phyloP scores from a whole-genome alignment of 768 basidiomycete species.

The Macrolepiota dolichaula region DNA sequence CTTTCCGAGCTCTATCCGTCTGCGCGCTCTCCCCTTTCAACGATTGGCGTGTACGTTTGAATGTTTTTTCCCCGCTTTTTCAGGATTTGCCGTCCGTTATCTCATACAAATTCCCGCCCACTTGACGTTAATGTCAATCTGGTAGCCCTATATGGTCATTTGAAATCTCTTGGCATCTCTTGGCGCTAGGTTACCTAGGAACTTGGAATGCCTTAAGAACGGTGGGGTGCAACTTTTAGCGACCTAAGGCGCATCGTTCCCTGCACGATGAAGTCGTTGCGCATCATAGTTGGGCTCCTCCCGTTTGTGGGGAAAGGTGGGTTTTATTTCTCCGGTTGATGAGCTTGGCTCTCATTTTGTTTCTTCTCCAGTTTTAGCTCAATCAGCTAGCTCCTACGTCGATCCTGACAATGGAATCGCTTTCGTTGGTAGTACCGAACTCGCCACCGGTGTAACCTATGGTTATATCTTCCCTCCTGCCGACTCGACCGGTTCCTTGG shows the following conservation, averaged over 20 bases:
- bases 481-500: conserved; percentile 30
- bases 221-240: neutral
- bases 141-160: neutral
- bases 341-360: neutral
- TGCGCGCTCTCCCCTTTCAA: neutral
- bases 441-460: conserved; percentile 38
- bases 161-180: neutral
- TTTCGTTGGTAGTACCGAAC: conserved; percentile 43
- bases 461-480: conserved; percentile 54
- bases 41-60: neutral
- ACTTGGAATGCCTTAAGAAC: neutral
- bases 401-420: conserved; percentile 51
- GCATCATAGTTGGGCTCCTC: conserved; percentile 1
- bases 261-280: neutral
- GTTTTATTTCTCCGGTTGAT: neutral
- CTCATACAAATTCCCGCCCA: neutral
- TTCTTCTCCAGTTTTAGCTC: conserved; percentile 34
- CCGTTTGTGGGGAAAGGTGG: conserved; percentile 6
- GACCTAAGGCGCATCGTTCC: neutral
- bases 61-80: neutral
- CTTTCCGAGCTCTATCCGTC: conserved; percentile 7
- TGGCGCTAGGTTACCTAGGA: neutral
- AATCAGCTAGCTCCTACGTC: conserved; percentile 38
- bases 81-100: neutral
- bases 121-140: neutral